Base-by-base conservation (phyloP, 2,329 filamentous ascomycete genomes). In the Emmonsia crescens region DNA sequence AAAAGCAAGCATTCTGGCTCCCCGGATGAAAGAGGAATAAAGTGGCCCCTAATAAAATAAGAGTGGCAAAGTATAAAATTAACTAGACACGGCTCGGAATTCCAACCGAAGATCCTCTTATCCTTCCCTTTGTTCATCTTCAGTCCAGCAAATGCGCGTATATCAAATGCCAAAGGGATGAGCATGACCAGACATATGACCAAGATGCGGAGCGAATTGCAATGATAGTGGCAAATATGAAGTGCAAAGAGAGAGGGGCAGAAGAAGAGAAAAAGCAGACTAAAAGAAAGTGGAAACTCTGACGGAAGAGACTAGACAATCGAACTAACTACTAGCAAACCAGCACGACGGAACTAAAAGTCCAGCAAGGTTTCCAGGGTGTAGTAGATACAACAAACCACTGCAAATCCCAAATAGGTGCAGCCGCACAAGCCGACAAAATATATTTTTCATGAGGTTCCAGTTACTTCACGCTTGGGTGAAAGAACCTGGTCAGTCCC, bases 371-470 rank as follows among this genome's bases (percentile, higher is more conserved):
- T 51, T 59, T 31, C 36, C 59, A 31, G 6, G 14, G 10, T 52
- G 59, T 60, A 60, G 49, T 14, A 27, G 12, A 21, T 60, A 60
- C 59, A 60, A 54, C 27, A 5, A 33, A 6, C 38, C n/a, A 6
- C 10, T 54, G 14, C 16, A 8, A 27, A 19, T 24, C 12, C 49
- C 27, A 14, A 55, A 60, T 55, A 46, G 55, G 44, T 29, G 10
- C 36, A 54, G 59, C 59, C 59, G 59, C 59, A 44, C 12, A 33
- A 46, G 59, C 59, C 59, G 49, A 24, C 38, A 24, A 46, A 55
- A 44, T 54, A 24, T 5, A 36, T 21, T 10, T 14, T 16, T 33
- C 29, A 10, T 24, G 44, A 55, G 16, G 59, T 60, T 44, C 49
- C 59, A 27, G 49, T 49, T 46, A 60, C 59, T 33, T 60, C 14